Percentiles rank a stretch among this genome's conserved stretches.
Evolutionary conservation across 352 stramenopile genomes (phyloP).

Genomic region (Phytophthora capsici): DNA sequence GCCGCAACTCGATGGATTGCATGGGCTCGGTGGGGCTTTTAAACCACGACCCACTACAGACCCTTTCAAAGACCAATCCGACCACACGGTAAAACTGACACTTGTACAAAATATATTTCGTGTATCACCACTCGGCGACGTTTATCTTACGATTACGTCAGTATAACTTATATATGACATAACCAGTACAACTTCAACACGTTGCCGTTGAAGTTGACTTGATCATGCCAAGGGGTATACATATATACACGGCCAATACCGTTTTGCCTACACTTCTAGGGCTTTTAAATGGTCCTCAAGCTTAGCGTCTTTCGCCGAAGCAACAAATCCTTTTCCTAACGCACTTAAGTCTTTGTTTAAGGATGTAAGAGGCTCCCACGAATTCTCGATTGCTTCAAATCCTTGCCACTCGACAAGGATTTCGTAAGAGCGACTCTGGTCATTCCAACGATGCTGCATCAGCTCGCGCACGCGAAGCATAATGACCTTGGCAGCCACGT

Average conservation of each 20-base stretch:
- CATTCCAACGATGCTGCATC: constrained; percentile 15
- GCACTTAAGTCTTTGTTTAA: constrained; percentile 17
- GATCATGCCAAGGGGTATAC: constrained; percentile 5
- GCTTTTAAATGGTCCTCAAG: constrained; percentile 3
- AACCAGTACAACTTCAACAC: background rate
- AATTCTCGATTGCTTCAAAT: constrained; percentile 26
- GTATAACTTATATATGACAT: background rate
- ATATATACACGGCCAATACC: too few relatives aligned
- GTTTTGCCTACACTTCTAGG: background rate
- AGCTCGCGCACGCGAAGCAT: background rate
- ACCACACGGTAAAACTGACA: background rate
- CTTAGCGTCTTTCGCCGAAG: constrained; percentile 5
- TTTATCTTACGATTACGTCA: background rate
- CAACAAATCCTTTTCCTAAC: constrained; percentile 14
- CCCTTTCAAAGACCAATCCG: background rate
- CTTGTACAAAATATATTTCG: too few relatives aligned
- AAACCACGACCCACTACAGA: too few relatives aligned
- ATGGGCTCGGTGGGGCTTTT: too few relatives aligned
- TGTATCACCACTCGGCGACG: constrained; percentile 14
- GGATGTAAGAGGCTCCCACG: constrained; percentile 15
- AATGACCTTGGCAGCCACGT: constrained; percentile 12
- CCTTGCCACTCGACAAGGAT: constrained; percentile 17
- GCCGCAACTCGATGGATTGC: too few relatives aligned
- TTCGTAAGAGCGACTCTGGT: constrained; percentile 14
- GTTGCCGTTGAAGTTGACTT: constrained; percentile 21